Conservation (phyloP, 1,139 yeast species). For the Saccharomyces hybrid region DNA sequence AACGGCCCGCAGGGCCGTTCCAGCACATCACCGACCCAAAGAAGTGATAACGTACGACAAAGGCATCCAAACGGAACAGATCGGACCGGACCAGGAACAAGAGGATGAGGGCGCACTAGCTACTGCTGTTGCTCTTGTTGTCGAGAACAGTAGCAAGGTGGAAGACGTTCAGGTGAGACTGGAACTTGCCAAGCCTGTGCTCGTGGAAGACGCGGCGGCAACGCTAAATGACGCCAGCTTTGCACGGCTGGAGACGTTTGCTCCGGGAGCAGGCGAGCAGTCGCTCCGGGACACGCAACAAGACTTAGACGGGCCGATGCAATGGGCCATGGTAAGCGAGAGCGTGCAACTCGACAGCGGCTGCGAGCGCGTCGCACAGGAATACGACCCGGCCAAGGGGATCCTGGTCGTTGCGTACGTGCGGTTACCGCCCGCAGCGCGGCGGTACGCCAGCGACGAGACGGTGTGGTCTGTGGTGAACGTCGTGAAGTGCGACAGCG, state of each 20-base stretch:
- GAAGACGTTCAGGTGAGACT: not conserved
- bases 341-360: not conserved
- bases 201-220: not conserved
- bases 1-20: not conserved
- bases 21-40: not conserved
- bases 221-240: not conserved
- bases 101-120: conserved; percentile 1
- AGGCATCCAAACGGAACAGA: conserved; percentile 14
- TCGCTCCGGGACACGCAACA: not conserved
- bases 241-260: not conserved
- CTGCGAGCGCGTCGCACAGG: not conserved
- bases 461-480: not conserved
- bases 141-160: not conserved
- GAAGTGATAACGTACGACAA: conserved; percentile 18
- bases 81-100: conserved; percentile 2
- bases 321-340: not conserved
- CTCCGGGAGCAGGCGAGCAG: not conserved
- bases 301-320: not conserved
- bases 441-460: not conserved
- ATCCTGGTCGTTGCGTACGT: not conserved
- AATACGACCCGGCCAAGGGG: not conserved
- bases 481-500: not conserved
- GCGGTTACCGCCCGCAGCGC: not conserved
- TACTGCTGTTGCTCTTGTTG: conserved; percentile 4
- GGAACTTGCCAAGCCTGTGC: not conserved